Conservation (phyloP, 129 eudicot genomes). For the Cynara cardunculus region DNA sequence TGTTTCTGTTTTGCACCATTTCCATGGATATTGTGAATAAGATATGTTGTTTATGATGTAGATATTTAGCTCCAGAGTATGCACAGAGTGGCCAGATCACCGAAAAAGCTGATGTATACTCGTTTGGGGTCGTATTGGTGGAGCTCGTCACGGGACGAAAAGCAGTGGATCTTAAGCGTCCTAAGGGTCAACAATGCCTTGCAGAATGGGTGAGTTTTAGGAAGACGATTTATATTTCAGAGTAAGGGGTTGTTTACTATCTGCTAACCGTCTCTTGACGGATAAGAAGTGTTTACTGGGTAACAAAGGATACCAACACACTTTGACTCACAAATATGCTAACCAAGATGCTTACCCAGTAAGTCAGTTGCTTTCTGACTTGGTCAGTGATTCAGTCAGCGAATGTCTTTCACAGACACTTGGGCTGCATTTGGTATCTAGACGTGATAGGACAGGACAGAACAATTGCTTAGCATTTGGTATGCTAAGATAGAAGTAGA, state of each 20-base stretch:
- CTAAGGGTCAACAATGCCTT: slow-evolving; percentile 92
- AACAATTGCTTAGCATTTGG: too few species aligned
- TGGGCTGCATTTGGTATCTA: too few species aligned
- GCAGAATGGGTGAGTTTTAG: slow-evolving; percentile 70
- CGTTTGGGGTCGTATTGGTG: slow-evolving; percentile 82
- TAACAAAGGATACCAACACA: background rate
- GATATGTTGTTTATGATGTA: slow-evolving; percentile 4
- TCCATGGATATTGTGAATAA: background rate
- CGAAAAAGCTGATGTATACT: slow-evolving; percentile 91
- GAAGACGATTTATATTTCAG: background rate
- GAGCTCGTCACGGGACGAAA: slow-evolving; percentile 88
- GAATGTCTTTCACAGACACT: background rate
- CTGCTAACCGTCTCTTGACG: background rate
- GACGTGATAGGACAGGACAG: too few species aligned
- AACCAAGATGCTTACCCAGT: background rate
- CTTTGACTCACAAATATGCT: background rate
- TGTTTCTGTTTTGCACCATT: background rate
- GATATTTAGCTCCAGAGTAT: slow-evolving; percentile 93
- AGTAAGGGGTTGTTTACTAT: background rate
- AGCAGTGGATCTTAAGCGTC: slow-evolving; percentile 85
- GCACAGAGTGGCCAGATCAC: slow-evolving; percentile 95
- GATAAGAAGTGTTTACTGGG: background rate
- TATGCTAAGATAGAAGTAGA: too few species aligned
- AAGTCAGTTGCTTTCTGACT: background rate
- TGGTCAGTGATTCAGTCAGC: background rate